Conservation (phyloP, 768 basidiomycete genomes). For the Russula dissimulans region DNA sequence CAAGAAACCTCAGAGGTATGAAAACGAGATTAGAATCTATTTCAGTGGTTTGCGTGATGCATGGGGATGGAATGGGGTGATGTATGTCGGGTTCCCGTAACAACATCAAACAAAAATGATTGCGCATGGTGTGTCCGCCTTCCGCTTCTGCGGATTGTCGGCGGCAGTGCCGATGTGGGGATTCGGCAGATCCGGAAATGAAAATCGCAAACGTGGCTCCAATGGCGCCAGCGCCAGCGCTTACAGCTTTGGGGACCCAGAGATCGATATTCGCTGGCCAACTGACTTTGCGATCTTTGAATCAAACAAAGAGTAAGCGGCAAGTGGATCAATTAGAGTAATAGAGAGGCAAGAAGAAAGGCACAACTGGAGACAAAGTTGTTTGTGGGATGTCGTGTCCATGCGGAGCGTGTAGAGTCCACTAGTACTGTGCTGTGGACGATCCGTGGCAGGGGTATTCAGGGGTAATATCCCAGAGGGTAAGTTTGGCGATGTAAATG, state of each 20-base stretch:
- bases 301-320: background rate
- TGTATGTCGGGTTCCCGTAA: no score
- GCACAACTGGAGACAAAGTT: background rate
- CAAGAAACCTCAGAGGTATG: no score
- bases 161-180: background rate
- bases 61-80: background rate
- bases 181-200: background rate
- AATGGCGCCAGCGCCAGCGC: background rate
- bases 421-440: background rate
- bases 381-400: no score
- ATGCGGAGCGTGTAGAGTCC: background rate
- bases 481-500: background rate
- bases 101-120: no score
- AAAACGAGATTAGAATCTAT: background rate
- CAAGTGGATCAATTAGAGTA: conserved; percentile 20
- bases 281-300: conserved; percentile 15
- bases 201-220: background rate
- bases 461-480: background rate
- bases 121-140: no score
- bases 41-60: background rate
- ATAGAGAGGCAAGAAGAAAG: conserved; percentile 17
- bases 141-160: no score
- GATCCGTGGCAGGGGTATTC: background rate
- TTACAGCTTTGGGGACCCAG: conserved; percentile 1
- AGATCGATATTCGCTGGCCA: conserved; percentile 27